Evolutionary conservation across 768 basidiomycete genomes (phyloP).

Genomic region (Paxillus ammoniavirescens): DNA sequence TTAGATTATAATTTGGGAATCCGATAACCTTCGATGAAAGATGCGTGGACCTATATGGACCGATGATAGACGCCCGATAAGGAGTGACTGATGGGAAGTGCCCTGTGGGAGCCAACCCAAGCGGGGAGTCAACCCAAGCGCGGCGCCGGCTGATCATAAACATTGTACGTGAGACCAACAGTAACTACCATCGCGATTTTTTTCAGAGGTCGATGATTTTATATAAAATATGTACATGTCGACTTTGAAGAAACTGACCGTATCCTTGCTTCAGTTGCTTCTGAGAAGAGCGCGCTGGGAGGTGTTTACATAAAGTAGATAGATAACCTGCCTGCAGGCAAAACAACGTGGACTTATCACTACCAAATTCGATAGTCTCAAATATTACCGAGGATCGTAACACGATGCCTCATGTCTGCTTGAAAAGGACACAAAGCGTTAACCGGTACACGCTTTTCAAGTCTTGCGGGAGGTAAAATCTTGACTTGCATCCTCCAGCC

Average conservation of each 20-base stretch:
- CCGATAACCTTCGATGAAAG: conserved; percentile 26
- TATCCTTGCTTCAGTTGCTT: neutral
- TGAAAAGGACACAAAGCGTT: conserved; percentile 39
- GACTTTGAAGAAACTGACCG: no score
- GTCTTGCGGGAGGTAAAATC: conserved; percentile 43
- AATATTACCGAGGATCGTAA: conserved; percentile 37
- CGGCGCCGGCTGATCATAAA: neutral
- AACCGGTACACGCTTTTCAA: conserved; percentile 55
- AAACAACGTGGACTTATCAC: conserved; percentile 57
- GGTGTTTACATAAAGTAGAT: conserved; percentile 45
- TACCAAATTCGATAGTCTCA: conserved; percentile 53
- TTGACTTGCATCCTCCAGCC: conserved; percentile 30
- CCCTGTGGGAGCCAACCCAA: conserved; percentile 31
- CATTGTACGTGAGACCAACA: neutral
- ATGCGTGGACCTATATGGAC: conserved; percentile 34
- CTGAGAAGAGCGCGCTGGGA: conserved; percentile 8
- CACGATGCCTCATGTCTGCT: conserved; percentile 30
- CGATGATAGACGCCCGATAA: conserved; percentile 42
- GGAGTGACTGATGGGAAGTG: conserved; percentile 50
- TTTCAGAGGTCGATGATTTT: no score
- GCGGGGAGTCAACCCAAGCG: no score
- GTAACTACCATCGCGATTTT: neutral
- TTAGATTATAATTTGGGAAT: conserved; percentile 25
- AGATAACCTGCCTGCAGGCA: conserved; percentile 69
- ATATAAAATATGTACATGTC: no score